phyloP scores from a whole-genome alignment of 2,329 filamentous ascomycete species.

The Scytalidium sp. region DNA sequence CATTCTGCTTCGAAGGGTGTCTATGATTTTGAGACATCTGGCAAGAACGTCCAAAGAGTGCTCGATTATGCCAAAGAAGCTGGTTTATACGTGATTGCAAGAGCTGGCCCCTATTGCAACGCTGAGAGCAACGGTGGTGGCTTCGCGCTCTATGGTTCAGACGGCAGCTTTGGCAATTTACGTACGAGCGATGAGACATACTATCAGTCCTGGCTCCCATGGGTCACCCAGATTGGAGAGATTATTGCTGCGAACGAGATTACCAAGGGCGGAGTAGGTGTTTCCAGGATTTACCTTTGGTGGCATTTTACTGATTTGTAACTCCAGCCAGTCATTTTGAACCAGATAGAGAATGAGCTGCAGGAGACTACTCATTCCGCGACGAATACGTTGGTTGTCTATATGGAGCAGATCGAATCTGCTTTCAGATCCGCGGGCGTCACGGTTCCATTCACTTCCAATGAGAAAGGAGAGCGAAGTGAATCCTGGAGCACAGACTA shows the following conservation, averaged over 20 bases:
- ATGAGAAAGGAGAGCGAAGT: constrained; percentile 47
- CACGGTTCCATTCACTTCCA: constrained; percentile 45
- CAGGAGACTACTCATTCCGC: constrained; percentile 40
- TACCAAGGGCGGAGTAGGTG: constrained; percentile 40
- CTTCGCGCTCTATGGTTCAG: constrained; percentile 41
- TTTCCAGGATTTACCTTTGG: not conserved
- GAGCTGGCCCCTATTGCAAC: constrained; percentile 50
- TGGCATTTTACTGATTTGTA: not conserved
- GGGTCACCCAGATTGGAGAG: constrained; percentile 40
- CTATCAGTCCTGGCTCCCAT: constrained; percentile 42
- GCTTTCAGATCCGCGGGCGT: constrained; percentile 44
- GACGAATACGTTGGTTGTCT: constrained; percentile 43
- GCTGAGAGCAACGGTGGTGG: constrained; percentile 48
- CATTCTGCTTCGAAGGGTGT: constrained; percentile 40
- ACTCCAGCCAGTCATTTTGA: constrained; percentile 44
- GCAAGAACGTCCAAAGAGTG: constrained; percentile 47
- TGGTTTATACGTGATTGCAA: constrained; percentile 47
- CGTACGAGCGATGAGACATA: constrained; percentile 43
- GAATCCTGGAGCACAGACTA: constrained; percentile 54
- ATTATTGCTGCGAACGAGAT: constrained; percentile 48
- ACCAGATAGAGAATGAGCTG: constrained; percentile 52
- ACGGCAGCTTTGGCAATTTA: constrained; percentile 41
- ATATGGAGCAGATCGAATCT: constrained; percentile 49
- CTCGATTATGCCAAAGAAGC: constrained; percentile 49
- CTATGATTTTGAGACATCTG: constrained; percentile 48